Evolutionary conservation across 1,139 yeast species (phyloP), one percentile per base, ranked within the genome.

Genomic region (Candida pseudoviswanathii): DNA sequence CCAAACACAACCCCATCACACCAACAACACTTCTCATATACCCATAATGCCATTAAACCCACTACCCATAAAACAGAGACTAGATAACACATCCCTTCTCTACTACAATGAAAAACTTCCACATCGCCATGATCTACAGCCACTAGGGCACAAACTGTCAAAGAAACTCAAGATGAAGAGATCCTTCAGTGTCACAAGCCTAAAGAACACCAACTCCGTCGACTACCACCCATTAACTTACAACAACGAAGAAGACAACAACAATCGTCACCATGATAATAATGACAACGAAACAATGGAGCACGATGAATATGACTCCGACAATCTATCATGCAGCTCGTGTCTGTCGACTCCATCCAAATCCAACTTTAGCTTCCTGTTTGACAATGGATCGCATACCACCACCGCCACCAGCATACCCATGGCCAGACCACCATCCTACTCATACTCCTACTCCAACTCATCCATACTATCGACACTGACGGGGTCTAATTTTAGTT

Each of bases 301-400:
- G 37, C 5, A 41, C 31, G 16, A 42, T 41, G 11, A 44, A 43
- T 25, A 42, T 34, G 24, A n/a, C n/a, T n/a, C n/a, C n/a, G n/a
- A n/a, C n/a, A n/a, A n/a, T n/a, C n/a, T n/a, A n/a, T 53, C 57
- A 1, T 45, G 46, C 25, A 47, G 48, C 37, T 51, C 55, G n/a
- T 34, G 33, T 43, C 43, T 47, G 10, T 27, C 53, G 10, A 30
- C 31, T 5, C 41, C 27, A 7, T 33, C 41, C 16, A 30, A 30
- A 11, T n/a, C 33, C 11, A 33, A 33, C 22, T 33, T 33, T 4
- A 33, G 37, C 21, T 33, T 33, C 4, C 26, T 36, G 40, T 36
- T 36, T 36, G 40, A 36, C 24, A 22, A 7, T 22, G 24, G 6
- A 21, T 27, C n/a, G 32, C 26, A n/a, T n/a, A n/a, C n/a, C n/a